Conservation (phyloP, 2,329 filamentous ascomycete genomes). For the Eutypa lata region DNA sequence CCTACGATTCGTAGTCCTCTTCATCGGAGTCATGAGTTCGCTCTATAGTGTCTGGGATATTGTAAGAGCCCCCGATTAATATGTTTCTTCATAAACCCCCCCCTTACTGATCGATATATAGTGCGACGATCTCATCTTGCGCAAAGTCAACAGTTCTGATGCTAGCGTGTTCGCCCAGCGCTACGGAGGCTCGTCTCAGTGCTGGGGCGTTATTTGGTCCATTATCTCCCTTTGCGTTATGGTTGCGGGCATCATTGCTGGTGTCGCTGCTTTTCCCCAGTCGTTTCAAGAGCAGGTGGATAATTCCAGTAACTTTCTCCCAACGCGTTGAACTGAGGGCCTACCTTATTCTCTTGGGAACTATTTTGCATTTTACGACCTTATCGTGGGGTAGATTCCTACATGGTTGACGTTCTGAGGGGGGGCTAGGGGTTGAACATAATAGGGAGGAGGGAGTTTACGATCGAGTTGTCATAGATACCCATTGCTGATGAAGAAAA, state of each 20-base stretch:
- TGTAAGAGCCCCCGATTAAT: conserved; percentile 35
- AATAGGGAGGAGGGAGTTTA: neutral
- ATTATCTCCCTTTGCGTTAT: conserved; percentile 70
- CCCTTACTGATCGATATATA: conserved; percentile 18
- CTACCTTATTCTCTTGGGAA: neutral
- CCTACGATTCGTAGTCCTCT: conserved; percentile 70
- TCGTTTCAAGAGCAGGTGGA: conserved; percentile 65
- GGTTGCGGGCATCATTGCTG: conserved; percentile 70
- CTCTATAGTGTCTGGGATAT: conserved; percentile 85
- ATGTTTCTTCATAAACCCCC: too few relatives aligned
- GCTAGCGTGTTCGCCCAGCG: conserved; percentile 75
- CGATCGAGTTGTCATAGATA: neutral
- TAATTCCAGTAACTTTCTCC: conserved; percentile 66
- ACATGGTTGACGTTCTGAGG: neutral
- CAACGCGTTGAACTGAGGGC: conserved; percentile 25
- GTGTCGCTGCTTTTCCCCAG: conserved; percentile 72
- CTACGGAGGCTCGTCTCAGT: conserved; percentile 76
- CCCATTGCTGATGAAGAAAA: neutral
- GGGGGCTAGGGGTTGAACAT: neutral
- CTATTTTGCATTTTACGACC: neutral
- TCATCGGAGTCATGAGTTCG: conserved; percentile 79
- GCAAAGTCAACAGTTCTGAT: conserved; percentile 78
- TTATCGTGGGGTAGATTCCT: neutral
- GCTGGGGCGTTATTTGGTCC: conserved; percentile 79
- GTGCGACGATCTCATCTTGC: conserved; percentile 76